These are phyloP conservation scores for Ustilago sp. DNA, from an alignment of 1,284 basidiomycete species.

Conservation along the genomic window DNA sequence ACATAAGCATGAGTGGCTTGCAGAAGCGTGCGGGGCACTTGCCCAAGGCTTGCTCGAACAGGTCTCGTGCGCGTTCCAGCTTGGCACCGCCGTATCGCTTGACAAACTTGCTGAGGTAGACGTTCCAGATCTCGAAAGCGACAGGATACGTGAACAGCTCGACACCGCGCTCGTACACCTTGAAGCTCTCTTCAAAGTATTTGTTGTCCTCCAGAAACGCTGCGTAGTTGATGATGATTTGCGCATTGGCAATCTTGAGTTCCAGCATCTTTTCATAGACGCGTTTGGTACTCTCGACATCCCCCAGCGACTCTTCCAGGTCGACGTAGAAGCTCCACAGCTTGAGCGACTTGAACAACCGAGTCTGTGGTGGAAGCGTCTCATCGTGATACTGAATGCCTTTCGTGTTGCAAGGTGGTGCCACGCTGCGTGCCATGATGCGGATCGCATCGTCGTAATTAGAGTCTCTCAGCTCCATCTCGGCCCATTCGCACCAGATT, in stretches of 20 bases:
- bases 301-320: conserved; percentile 94
- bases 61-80: conserved; percentile 91
- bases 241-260: conserved; percentile 95
- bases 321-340: conserved; percentile 99
- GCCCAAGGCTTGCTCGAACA: conserved; percentile 97
- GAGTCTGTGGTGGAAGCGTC: conserved; percentile 84
- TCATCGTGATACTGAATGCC: conserved; percentile 92
- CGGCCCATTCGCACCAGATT: conserved; percentile 99
- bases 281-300: conserved; percentile 88
- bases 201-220: conserved; percentile 96
- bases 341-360: conserved; percentile 97
- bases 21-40: conserved; percentile 94
- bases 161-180: conserved; percentile 96
- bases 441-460: conserved; percentile 95
- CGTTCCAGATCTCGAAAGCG: conserved; percentile 99
- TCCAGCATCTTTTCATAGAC: conserved; percentile 98
- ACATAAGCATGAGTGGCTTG: conserved; percentile 95
- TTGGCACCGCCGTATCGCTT: conserved; percentile 95
- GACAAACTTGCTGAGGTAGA: conserved; percentile 95
- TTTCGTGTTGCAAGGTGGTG: conserved; percentile 84
- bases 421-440: conserved; percentile 92
- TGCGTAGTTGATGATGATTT: conserved; percentile 95
- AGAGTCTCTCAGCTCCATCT: conserved; percentile 95
- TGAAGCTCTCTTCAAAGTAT: conserved; percentile 99
- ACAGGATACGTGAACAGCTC: conserved; percentile 98